A percentile compares a stretch with the other conserved stretches of the same genome.
phyloP scores from a whole-genome alignment of 2,329 filamentous ascomycete genomes.

The Ophiocordyceps camponoti-rufipedis region DNA sequence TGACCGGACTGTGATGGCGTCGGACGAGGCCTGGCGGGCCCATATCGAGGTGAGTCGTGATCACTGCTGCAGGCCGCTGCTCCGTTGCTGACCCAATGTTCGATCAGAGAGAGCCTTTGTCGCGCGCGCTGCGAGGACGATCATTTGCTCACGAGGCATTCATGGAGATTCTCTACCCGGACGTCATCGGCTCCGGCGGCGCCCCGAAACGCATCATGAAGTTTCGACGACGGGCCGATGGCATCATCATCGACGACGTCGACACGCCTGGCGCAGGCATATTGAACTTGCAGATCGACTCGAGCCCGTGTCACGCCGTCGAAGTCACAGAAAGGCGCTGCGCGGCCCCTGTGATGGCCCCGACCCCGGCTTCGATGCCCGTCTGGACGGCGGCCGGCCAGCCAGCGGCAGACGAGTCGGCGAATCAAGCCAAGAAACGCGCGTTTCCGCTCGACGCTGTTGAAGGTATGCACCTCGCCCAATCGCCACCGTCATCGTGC shows the following conservation, averaged over 20 bases:
- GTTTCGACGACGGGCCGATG: slow-evolving; percentile 29
- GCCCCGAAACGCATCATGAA: slow-evolving; percentile 41
- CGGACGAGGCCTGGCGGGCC: slow-evolving; percentile 36
- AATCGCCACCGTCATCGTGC: slow-evolving; percentile 9
- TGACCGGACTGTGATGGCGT: slow-evolving; percentile 32
- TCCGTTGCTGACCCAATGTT: slow-evolving; percentile 4
- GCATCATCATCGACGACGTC: slow-evolving; percentile 23
- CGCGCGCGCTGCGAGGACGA: slow-evolving; percentile 34
- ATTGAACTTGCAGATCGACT: slow-evolving; percentile 23
- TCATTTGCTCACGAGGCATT: slow-evolving; percentile 42
- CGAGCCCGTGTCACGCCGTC: slow-evolving; percentile 7
- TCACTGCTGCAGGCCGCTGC: not conserved
- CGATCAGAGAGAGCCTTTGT: slow-evolving; percentile 35
- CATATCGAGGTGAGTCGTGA: slow-evolving; percentile 33
- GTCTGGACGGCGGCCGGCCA: slow-evolving; percentile 17
- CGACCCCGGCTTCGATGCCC: slow-evolving; percentile 16
- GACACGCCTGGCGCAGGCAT: slow-evolving; percentile 29
- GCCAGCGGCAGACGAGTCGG: slow-evolving; percentile 30
- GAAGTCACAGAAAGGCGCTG: slow-evolving; percentile 10
- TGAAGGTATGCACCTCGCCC: slow-evolving; percentile 5
- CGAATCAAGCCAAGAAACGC: slow-evolving; percentile 24
- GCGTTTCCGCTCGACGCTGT: slow-evolving; percentile 9
- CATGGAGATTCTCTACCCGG: slow-evolving; percentile 41
- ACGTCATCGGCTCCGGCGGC: slow-evolving; percentile 40
- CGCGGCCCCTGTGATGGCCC: slow-evolving; percentile 10